Evolutionary conservation across 2,329 filamentous ascomycete species (phyloP).

Genomic region (Tolypocladium sp.): DNA sequence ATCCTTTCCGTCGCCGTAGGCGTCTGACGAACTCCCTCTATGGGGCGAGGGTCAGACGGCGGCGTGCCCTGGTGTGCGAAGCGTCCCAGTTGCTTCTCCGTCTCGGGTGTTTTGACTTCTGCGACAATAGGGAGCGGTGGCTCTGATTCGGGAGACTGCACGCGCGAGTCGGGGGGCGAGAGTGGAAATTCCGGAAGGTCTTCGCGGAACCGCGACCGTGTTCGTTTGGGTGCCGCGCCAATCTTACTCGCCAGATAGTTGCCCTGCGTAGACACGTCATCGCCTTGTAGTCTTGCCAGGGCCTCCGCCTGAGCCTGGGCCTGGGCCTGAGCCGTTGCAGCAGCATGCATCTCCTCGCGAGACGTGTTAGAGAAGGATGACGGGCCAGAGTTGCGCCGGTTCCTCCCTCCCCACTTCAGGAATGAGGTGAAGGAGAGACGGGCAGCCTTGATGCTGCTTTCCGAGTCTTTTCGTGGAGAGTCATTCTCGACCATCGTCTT

Average conservation of each 20-base stretch:
- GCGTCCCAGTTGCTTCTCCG: conserved; percentile 15
- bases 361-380: conserved; percentile 91
- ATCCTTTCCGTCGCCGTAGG: conserved; percentile 14
- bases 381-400: conserved; percentile 45
- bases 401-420: conserved; percentile 60
- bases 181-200: conserved; percentile 80
- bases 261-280: conserved; percentile 13
- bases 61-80: conserved; percentile 33
- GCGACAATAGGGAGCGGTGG: conserved; percentile 23
- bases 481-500: conserved; percentile 39
- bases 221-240: conserved; percentile 57
- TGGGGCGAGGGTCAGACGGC: conserved; percentile 31
- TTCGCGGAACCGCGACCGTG: conserved; percentile 85
- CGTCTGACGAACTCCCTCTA: conserved; percentile 15
- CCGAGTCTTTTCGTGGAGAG: conserved; percentile 43
- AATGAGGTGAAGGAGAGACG: conserved; percentile 60
- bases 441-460: conserved; percentile 35
- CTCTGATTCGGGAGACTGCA: conserved; percentile 67
- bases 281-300: conserved; percentile 23
- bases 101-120: conserved; percentile 15
- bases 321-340: conserved; percentile 17
- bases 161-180: conserved; percentile 74
- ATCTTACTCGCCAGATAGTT: conserved; percentile 25
- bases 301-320: conserved; percentile 19
- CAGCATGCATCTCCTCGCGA: conserved; percentile 66